These are phyloP conservation scores for Eragrostis tef DNA, from an alignment of 202 grass and related monocot genomes.

Conservation along the genomic window DNA sequence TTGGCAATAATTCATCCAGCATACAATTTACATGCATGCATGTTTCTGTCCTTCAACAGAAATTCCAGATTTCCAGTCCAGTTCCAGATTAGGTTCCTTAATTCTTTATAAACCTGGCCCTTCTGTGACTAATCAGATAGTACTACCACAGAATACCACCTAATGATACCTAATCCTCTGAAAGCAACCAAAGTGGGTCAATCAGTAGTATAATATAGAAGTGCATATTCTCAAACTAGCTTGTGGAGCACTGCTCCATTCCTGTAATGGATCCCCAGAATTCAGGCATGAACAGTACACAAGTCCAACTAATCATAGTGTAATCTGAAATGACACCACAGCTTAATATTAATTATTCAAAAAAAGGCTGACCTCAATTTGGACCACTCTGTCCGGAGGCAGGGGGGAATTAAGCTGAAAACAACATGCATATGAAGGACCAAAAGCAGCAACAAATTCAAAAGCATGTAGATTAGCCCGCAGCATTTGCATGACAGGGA, in stretches of 20 bases:
- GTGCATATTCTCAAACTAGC: constrained; percentile 12
- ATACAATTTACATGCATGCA: constrained; percentile 18
- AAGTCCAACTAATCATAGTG: constrained; percentile 40
- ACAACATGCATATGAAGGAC: constrained; percentile 44
- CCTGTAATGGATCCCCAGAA: constrained; percentile 23
- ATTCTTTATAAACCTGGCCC: constrained; percentile 34
- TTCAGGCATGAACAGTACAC: constrained; percentile 37
- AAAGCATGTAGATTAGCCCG: constrained; percentile 12
- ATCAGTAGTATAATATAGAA: neutral
- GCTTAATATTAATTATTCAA: neutral
- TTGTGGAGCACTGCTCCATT: constrained; percentile 30
- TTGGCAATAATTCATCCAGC: constrained; percentile 27
- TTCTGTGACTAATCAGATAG: constrained; percentile 35
- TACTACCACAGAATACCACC: neutral
- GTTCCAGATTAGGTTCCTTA: constrained; percentile 12
- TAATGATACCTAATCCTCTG: constrained; percentile 53
- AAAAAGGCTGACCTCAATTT: constrained; percentile 15
- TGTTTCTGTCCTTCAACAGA: constrained; percentile 31
- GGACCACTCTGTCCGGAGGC: constrained; percentile 36
- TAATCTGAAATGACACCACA: constrained; percentile 36
- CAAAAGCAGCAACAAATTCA: constrained; percentile 39
- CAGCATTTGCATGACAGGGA: constrained; percentile 47
- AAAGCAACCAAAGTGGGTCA: constrained; percentile 45
- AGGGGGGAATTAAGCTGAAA: constrained; percentile 42
- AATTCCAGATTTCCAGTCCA: constrained; percentile 8